A percentile compares a stretch with the other conserved stretches of the same genome.
Conservation (phyloP, 495 filamentous ascomycete genomes). For the Geopyxis carbonaria region DNA sequence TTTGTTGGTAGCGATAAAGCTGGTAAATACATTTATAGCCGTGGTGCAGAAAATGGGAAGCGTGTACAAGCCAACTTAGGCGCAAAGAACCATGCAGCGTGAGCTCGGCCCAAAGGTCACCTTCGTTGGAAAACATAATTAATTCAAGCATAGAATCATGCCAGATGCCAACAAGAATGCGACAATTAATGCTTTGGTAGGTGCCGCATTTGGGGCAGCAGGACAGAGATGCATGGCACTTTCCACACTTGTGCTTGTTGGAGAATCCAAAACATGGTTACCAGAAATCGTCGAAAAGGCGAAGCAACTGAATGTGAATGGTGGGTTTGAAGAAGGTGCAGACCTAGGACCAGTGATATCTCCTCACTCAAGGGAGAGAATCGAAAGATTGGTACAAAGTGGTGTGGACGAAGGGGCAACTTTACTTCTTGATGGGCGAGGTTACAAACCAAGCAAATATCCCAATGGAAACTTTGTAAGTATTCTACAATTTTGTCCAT, state of each 20-base stretch:
- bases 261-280: conserved; percentile 85
- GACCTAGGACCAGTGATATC: conserved; percentile 95
- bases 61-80: conserved; percentile 94
- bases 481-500: not conserved
- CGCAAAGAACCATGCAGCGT: conserved; percentile 92
- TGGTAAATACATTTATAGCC: conserved; percentile 88
- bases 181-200: conserved; percentile 80
- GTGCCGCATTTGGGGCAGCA: conserved; percentile 90
- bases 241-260: conserved; percentile 83
- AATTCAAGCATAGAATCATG: conserved; percentile 41
- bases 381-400: conserved; percentile 72
- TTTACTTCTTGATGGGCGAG: conserved; percentile 84
- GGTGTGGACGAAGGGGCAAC: conserved; percentile 89
- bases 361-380: conserved; percentile 77
- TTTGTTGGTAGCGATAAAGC: conserved; percentile 96
- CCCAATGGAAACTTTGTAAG: conserved; percentile 88
- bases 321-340: conserved; percentile 83
- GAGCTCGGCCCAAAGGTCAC: conserved; percentile 2
- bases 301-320: conserved; percentile 76
- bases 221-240: conserved; percentile 97
- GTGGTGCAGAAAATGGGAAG: conserved; percentile 79
- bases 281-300: conserved; percentile 80
- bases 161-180: conserved; percentile 98
- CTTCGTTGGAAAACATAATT: too few species aligned
- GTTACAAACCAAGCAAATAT: conserved; percentile 77